phyloP scores from a whole-genome alignment of 2,329 filamentous ascomycete genomes.

The Cladosporium sp. region DNA sequence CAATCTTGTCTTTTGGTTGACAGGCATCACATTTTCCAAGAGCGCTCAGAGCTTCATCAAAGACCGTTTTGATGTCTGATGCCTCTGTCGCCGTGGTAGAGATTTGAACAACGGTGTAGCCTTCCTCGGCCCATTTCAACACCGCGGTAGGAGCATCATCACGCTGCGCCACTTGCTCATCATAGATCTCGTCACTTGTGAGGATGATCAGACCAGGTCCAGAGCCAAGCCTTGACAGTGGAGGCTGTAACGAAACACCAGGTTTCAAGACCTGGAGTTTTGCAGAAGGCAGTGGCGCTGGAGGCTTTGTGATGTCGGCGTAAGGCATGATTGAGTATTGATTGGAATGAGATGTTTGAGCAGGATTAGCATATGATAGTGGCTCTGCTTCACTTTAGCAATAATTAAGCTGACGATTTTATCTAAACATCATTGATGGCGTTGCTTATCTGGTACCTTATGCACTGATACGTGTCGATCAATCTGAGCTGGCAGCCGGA shows the following conservation, averaged over 20 bases:
- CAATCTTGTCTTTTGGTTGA: slow-evolving; percentile 38
- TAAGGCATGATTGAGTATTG: background rate
- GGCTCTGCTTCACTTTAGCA: background rate
- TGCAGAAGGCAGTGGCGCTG: slow-evolving; percentile 18
- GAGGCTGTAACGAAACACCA: slow-evolving; percentile 34
- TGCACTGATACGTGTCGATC: background rate
- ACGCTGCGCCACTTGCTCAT: slow-evolving; percentile 34
- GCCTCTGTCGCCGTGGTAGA: slow-evolving; percentile 24
- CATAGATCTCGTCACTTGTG: slow-evolving; percentile 26
- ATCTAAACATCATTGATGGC: too few species aligned
- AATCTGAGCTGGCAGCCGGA: background rate
- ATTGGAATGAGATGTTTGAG: too few species aligned
- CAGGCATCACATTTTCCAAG: slow-evolving; percentile 28
- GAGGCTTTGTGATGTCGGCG: slow-evolving; percentile 8
- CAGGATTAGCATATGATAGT: too few species aligned
- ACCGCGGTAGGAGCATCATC: slow-evolving; percentile 49
- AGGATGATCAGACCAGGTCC: slow-evolving; percentile 49
- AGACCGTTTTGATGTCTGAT: background rate
- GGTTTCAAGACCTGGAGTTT: slow-evolving; percentile 19
- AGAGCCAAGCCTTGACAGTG: slow-evolving; percentile 46
- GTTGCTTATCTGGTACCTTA: too few species aligned
- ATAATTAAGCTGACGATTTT: too few species aligned
- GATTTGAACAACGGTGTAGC: slow-evolving; percentile 59
- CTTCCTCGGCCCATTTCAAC: slow-evolving; percentile 69
- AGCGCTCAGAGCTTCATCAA: slow-evolving; percentile 19